phyloP scores from a whole-genome alignment of 192 early-diverging fungal genomes.

The Coemansia sp. region DNA sequence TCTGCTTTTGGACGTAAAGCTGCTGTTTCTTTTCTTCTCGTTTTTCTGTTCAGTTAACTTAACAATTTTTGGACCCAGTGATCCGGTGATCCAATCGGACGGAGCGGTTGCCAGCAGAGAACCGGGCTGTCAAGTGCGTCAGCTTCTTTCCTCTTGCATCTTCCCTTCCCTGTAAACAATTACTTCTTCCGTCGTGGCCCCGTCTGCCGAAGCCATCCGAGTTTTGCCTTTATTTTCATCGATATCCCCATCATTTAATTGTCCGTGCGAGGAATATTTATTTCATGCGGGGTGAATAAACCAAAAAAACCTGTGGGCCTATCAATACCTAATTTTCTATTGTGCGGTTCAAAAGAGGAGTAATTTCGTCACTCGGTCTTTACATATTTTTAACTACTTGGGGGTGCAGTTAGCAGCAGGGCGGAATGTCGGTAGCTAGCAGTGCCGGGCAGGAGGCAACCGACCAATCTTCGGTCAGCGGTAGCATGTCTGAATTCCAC shows the following conservation, averaged over 20 bases:
- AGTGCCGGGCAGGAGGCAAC: not conserved
- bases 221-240: too few relatives aligned
- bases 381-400: not conserved
- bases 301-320: not conserved
- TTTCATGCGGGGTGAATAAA: not conserved
- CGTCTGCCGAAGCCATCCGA: too few relatives aligned
- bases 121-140: too few relatives aligned
- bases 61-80: not conserved
- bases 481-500: not conserved
- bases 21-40: not conserved
- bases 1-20: not conserved
- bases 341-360: not conserved
- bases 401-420: not conserved
- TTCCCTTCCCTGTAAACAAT: too few relatives aligned
- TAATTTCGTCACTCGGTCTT: slow-evolving; percentile 5
- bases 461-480: slow-evolving; percentile 2
- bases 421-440: slow-evolving; percentile 18
- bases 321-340: slow-evolving; percentile 1
- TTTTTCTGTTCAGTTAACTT: not conserved
- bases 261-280: not conserved
- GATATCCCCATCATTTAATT: too few relatives aligned
- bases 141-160: too few relatives aligned
- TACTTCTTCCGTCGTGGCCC: too few relatives aligned
- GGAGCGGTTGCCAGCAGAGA: too few relatives aligned
- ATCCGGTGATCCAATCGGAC: not conserved